Evolutionary conservation across 2,329 filamentous ascomycete genomes (phyloP).

Genomic region (Purpureocillium takamizusanense): DNA sequence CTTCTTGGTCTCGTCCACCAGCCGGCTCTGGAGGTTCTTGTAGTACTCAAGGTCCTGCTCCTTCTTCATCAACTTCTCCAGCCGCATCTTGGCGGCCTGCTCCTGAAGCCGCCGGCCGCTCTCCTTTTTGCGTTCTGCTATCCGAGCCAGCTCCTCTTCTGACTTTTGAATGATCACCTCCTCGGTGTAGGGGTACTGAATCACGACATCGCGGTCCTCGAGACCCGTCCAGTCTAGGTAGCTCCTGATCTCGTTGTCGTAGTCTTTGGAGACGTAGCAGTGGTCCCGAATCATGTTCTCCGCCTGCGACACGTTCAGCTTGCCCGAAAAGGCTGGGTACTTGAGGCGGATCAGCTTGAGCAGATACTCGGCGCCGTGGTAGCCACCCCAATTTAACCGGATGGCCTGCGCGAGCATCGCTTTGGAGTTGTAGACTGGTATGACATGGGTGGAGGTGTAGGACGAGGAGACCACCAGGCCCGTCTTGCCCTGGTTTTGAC

Average conservation of each 20-base stretch:
- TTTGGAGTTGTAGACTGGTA: conserved; percentile 83
- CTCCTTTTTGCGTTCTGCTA: conserved; percentile 92
- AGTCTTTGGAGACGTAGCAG: conserved; percentile 81
- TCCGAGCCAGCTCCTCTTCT: conserved; percentile 81
- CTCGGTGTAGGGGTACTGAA: conserved; percentile 92
- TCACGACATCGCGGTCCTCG: conserved; percentile 78
- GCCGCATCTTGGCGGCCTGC: conserved; percentile 92
- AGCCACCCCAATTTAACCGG: conserved; percentile 89
- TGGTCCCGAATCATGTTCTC: conserved; percentile 83
- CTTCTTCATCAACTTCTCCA: conserved; percentile 92
- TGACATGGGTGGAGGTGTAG: conserved; percentile 88
- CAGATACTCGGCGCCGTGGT: conserved; percentile 82
- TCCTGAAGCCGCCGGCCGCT: conserved; percentile 86
- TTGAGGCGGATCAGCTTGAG: conserved; percentile 84
- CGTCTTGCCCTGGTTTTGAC: conserved; percentile 79
- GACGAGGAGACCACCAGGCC: conserved; percentile 88
- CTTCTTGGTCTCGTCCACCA: conserved; percentile 78
- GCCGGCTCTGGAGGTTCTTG: conserved; percentile 66
- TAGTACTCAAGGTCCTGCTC: conserved; percentile 94
- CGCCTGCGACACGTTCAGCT: conserved; percentile 77
- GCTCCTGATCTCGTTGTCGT: conserved; percentile 63
- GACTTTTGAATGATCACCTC: conserved; percentile 86
- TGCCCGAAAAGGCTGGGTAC: conserved; percentile 81
- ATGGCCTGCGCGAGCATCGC: conserved; percentile 78
- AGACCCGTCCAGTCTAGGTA: conserved; percentile 89